Base-by-base conservation (phyloP, 106 monocot species). In the Agapanthus africanus region DNA sequence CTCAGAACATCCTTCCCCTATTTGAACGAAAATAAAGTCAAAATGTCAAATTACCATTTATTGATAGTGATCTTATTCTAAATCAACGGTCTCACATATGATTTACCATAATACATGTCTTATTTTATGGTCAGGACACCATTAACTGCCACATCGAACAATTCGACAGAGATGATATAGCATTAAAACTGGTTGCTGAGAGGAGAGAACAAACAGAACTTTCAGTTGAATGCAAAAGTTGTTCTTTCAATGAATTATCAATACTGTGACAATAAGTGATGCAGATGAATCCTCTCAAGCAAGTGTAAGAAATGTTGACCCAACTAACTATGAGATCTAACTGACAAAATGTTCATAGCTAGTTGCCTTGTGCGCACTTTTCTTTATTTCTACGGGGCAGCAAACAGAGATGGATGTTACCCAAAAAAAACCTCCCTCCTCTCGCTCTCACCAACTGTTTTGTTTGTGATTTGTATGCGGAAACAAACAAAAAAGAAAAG, bases 1-100 rank as follows among this genome's bases (percentile, higher is more conserved):
- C 54, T 87, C 36, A 11, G 78, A 80, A 68, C 94, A 94, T 83
- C 79, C 82, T 71, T 94, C 85, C 44, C 90, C 90, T 94, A 63
- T 61, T 31, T 22, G 13, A 50, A 3, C 36, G 54, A 63, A 38
- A 30, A 63, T 10, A 2, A n/a, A n/a, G n/a, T n/a, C n/a, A n/a
- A n/a, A n/a, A 61, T 23, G 56, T 30, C n/a, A 74, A 9, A 57
- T 57, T 61, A 33, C 16, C 34, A 61, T 56, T 56, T 27, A 19
- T 6, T 61, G 16, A 36, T 61, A 32, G 32, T 33, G 32, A 31
- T 59, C n/a, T 33, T n/a, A 32, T 33, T 59, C 31, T 13, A 61
- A 61, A 0, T 36, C 18, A 15, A 30, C 14, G 56, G 30, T 11
- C 10, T 14, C 56, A 57, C 56, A 30, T 30, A 57, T 57, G 14